A percentile compares a stretch with the other conserved stretches of the same genome.
These are phyloP conservation scores for Rutstroemia sydowiana DNA, from an alignment of 2,329 filamentous ascomycete species.

Conservation along the genomic window DNA sequence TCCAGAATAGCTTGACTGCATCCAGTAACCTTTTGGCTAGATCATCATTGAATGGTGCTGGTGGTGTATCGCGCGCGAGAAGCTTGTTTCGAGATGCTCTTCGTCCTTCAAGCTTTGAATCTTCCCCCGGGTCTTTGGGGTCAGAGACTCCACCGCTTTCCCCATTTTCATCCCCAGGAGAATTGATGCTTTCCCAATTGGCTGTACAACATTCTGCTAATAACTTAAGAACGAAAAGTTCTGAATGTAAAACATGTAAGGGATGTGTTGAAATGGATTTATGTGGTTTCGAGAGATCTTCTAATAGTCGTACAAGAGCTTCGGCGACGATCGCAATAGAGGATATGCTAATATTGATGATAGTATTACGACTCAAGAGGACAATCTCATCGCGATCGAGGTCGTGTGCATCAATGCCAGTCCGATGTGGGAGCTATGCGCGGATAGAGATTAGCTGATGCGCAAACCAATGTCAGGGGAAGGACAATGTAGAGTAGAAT, in stretches of 20 bases:
- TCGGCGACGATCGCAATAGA: slow-evolving; percentile 49
- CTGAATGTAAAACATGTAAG: slow-evolving; percentile 53
- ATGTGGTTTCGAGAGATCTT: slow-evolving; percentile 51
- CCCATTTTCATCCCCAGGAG: slow-evolving; percentile 16
- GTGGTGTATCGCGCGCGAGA: slow-evolving; percentile 18
- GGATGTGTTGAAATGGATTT: slow-evolving; percentile 45
- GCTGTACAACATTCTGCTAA: slow-evolving; percentile 58
- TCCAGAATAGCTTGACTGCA: slow-evolving; percentile 47
- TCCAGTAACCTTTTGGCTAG: slow-evolving; percentile 50
- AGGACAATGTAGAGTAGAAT: background rate
- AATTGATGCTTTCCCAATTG: slow-evolving; percentile 46
- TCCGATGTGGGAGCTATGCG: slow-evolving; percentile 53
- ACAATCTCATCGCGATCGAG: slow-evolving; percentile 55
- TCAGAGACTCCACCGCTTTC: slow-evolving; percentile 21
- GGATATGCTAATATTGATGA: slow-evolving; percentile 51
- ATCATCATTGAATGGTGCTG: slow-evolving; percentile 37
- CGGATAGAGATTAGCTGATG: slow-evolving; percentile 12
- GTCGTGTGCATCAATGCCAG: slow-evolving; percentile 48
- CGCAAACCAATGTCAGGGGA: slow-evolving; percentile 4
- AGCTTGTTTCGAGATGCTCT: slow-evolving; percentile 23
- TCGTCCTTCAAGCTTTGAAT: slow-evolving; percentile 12
- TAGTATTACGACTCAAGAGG: slow-evolving; percentile 51
- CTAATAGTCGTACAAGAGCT: slow-evolving; percentile 48
- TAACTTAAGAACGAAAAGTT: slow-evolving; percentile 56
- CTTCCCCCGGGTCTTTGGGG: slow-evolving; percentile 12